phyloP scores from a whole-genome alignment of 495 filamentous ascomycete species.

The Aspergillus biplanus region DNA sequence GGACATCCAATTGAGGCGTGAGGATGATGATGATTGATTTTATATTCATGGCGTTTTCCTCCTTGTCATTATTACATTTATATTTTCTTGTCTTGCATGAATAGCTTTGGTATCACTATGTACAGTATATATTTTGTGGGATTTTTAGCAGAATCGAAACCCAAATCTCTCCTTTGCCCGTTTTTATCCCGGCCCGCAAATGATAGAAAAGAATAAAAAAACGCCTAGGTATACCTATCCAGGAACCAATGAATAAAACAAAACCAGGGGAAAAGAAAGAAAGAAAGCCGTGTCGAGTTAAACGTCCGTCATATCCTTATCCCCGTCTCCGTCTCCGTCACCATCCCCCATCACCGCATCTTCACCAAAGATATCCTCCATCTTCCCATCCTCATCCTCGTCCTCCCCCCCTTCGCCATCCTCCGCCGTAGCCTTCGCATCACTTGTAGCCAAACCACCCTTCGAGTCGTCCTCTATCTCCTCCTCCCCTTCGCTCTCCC shows the following conservation, averaged over 20 bases:
- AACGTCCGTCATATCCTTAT: constrained; percentile 56
- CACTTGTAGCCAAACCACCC: constrained; percentile 14
- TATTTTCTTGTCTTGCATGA: neutral
- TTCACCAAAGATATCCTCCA: constrained; percentile 64
- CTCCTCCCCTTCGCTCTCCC: constrained; percentile 66
- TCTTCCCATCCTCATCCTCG: constrained; percentile 60
- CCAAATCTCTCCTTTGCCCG: constrained; percentile 20
- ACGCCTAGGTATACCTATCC: constrained; percentile 6
- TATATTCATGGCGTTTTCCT: constrained; percentile 10
- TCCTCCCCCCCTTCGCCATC: constrained; percentile 39
- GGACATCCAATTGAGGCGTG: neutral
- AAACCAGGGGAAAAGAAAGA: constrained; percentile 1
- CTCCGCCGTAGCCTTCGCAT: constrained; percentile 39
- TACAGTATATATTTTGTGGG: constrained; percentile 14
- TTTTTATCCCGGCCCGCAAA: neutral
- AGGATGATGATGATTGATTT: constrained; percentile 3
- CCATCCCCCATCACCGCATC: constrained; percentile 52
- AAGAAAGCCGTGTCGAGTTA: constrained; percentile 23
- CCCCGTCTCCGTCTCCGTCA: constrained; percentile 41
- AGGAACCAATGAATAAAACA: neutral
- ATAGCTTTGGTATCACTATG: neutral
- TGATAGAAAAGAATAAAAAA: neutral
- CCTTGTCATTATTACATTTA: neutral
- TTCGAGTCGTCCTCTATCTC: constrained; percentile 42
- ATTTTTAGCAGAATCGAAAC: constrained; percentile 12